Evolutionary conservation across 2,329 filamentous ascomycete genomes (phyloP), one percentile per base, ranked within the genome.

Genomic region (Penicillium corylophilum): DNA sequence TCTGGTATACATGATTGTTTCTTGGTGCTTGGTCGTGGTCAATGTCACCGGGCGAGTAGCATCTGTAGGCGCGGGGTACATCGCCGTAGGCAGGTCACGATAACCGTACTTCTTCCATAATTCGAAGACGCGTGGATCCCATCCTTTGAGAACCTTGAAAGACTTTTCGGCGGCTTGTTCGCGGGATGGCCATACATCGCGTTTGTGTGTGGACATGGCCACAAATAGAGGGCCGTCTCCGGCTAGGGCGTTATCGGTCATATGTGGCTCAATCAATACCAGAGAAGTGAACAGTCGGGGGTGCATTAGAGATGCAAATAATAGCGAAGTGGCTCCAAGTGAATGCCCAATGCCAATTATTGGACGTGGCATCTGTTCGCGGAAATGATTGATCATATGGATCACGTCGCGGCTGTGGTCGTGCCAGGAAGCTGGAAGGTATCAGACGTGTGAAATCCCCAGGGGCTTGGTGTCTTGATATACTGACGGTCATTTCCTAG

Each of bases 301-400:
- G 69, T 95, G 87, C 51, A 89, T 78, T 6, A 91, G 76, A 2
- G 88, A 76, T 10, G 89, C 77, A 51, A 88, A 82, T 49, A 81
- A 77, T 15, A 2, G 16, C 26, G 6, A 24, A 33, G 18, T 22
- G 10, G 22, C 88, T 58, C 91, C 91, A 74, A 92, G 89, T 57
- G 88, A 93, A 72, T 96, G 91, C 13, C 88, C 90, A n/a, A 95
- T 70, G 51, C 88, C 90, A 57, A 95, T 73, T n/a, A 95, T 75
- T 0, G 91, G 91, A 22, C 55, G 63, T 2, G 67, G 65, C 66
- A 71, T 71, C n/a, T 68, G 50, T 16, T 62, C 53, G 24, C 65
- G 57, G 42, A 68, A 68, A 9, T 64, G 51, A 35, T 68, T 68
- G 57, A 70, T 63, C 59, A 71, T 53, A 64, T 90, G 82, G 20